These are phyloP conservation scores for Abrus precatorius DNA, from an alignment of 306 rosid species.

Conservation along the genomic window DNA sequence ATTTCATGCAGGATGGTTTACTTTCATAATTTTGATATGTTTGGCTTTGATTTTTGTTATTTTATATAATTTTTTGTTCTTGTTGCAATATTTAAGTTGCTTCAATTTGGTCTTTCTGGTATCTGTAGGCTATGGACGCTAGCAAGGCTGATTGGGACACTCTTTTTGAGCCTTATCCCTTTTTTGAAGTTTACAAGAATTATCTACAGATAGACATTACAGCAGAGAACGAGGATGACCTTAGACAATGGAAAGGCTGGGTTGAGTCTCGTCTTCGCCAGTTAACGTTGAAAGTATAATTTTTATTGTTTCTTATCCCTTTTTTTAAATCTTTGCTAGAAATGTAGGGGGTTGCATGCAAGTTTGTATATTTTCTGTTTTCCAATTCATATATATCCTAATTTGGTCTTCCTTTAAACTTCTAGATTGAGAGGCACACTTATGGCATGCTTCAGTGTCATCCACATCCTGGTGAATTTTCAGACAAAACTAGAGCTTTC, in stretches of 20 bases:
- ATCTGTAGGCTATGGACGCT: slow-evolving; percentile 83
- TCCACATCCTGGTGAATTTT: slow-evolving; percentile 93
- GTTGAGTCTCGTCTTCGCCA: slow-evolving; percentile 98
- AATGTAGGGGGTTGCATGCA: background rate
- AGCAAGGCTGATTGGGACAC: slow-evolving; percentile 89
- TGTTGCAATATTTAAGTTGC: slow-evolving; percentile 27
- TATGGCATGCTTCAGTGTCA: slow-evolving; percentile 89
- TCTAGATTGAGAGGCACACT: slow-evolving; percentile 86
- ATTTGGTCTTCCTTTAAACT: slow-evolving; percentile 38
- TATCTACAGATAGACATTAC: slow-evolving; percentile 86
- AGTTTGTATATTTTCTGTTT: slow-evolving; percentile 25
- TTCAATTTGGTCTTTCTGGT: slow-evolving; percentile 45
- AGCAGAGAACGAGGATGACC: slow-evolving; percentile 81
- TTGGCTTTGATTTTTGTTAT: background rate
- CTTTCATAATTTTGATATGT: slow-evolving; percentile 15
- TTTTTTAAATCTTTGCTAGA: background rate
- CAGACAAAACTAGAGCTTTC: slow-evolving; percentile 78
- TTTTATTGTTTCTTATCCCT: background rate
- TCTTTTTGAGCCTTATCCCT: slow-evolving; percentile 86
- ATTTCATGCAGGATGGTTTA: slow-evolving; percentile 23
- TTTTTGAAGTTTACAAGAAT: slow-evolving; percentile 88
- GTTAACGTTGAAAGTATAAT: slow-evolving; percentile 80
- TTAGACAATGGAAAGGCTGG: slow-evolving; percentile 99
- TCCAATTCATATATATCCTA: slow-evolving; percentile 25
- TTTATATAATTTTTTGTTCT: background rate